phyloP scores from a whole-genome alignment of 139 green algal genomes.

The Asterochloris erici region DNA sequence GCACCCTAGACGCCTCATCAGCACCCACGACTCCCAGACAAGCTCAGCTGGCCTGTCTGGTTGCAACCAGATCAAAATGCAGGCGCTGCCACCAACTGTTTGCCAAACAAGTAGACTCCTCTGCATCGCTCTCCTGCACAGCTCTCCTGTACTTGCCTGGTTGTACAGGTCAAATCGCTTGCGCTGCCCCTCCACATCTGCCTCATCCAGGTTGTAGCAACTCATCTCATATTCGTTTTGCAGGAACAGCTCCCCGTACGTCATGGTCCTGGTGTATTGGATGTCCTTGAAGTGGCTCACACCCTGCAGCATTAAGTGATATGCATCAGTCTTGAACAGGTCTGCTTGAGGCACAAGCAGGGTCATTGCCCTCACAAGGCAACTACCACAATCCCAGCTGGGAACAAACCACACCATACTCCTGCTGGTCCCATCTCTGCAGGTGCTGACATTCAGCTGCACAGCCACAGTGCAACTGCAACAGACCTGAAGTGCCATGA shows the following conservation, averaged over 20 bases:
- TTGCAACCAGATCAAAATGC: no score
- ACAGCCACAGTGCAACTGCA: neutral
- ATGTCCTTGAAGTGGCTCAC: slow-evolving; percentile 99
- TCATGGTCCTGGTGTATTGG: slow-evolving; percentile 57
- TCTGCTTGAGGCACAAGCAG: no score
- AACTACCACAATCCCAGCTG: neutral
- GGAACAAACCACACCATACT: neutral
- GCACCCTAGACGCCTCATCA: no score
- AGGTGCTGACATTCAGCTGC: neutral
- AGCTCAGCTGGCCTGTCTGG: no score
- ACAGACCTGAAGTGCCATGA: slow-evolving; percentile 86
- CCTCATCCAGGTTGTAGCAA: slow-evolving; percentile 86
- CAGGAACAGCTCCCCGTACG: slow-evolving; percentile 97
- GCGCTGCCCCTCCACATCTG: slow-evolving; percentile 75
- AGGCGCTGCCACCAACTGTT: no score
- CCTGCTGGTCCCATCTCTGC: neutral
- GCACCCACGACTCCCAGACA: no score
- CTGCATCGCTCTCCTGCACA: no score
- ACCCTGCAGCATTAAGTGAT: slow-evolving; percentile 42
- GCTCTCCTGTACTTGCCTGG: slow-evolving; percentile 18
- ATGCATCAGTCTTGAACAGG: no score
- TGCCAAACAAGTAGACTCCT: no score
- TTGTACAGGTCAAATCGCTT: slow-evolving; percentile 77
- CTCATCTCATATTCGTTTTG: slow-evolving; percentile 97
- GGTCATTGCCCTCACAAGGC: neutral